A percentile compares a stretch with the other conserved stretches of the same genome.
Evolutionary conservation across 1,284 basidiomycete species (phyloP).

Genomic region (Cutaneotrichosporon spelunceum): DNA sequence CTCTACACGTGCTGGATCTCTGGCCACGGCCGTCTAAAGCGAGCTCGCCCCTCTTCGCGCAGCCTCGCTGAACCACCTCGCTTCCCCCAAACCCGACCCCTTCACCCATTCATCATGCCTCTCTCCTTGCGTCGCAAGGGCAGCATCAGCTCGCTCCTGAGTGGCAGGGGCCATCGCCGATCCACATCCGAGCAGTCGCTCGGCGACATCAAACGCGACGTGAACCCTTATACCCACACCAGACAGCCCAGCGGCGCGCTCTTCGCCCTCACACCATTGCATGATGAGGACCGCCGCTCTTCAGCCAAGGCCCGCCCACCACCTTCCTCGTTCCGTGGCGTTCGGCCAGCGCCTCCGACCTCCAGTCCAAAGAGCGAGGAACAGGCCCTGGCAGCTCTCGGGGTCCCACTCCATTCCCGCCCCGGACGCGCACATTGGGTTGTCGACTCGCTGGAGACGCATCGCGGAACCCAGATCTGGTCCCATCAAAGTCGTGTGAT

Average conservation of each 20-base stretch:
- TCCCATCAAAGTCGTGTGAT: slow-evolving; percentile 29
- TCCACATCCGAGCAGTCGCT: background rate
- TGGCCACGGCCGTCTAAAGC: background rate
- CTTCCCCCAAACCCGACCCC: too few relatives aligned
- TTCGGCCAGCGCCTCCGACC: background rate
- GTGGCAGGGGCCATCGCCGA: slow-evolving; percentile 1
- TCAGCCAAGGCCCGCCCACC: slow-evolving; percentile 9
- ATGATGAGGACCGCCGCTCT: background rate
- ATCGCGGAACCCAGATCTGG: slow-evolving; percentile 33
- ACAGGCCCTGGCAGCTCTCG: background rate
- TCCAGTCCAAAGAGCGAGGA: slow-evolving; percentile 18
- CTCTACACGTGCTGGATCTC: background rate
- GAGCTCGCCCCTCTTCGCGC: background rate
- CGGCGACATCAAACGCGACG: background rate
- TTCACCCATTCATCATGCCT: background rate
- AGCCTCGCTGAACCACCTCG: background rate
- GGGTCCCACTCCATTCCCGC: slow-evolving; percentile 5
- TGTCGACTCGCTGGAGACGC: slow-evolving; percentile 30
- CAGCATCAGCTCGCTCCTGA: background rate
- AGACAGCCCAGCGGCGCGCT: background rate
- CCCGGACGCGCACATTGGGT: slow-evolving; percentile 30
- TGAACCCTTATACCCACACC: background rate
- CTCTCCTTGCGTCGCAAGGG: slow-evolving; percentile 4
- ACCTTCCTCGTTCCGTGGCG: slow-evolving; percentile 16
- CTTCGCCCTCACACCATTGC: slow-evolving; percentile 6